Evolutionary conservation across 1,139 yeast species (phyloP).

Genomic region (Taiozyma sp.): DNA sequence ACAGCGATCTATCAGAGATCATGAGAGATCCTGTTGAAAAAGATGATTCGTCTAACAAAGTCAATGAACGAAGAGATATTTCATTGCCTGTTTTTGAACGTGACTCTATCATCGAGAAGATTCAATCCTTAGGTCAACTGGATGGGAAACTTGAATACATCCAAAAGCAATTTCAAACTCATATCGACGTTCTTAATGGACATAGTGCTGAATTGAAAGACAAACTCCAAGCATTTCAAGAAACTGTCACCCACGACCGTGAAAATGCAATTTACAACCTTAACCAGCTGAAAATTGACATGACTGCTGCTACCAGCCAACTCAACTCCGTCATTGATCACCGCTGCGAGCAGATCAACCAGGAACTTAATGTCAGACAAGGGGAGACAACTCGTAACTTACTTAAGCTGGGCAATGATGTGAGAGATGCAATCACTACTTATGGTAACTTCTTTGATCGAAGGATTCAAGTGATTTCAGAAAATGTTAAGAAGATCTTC

Average conservation of each 20-base stretch:
- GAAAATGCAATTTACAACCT: background rate
- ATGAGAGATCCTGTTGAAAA: background rate
- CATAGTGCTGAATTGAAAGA: background rate
- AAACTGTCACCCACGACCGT: background rate
- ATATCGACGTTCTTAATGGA: background rate
- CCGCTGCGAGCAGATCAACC: background rate
- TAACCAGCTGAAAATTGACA: background rate
- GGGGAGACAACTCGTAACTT: background rate
- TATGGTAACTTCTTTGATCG: slow-evolving; percentile 6
- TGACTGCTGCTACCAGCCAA: background rate
- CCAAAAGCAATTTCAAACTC: background rate
- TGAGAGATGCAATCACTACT: background rate
- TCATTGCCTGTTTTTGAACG: background rate
- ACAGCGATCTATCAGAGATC: background rate
- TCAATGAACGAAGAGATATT: background rate
- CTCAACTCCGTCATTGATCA: background rate
- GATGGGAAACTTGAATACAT: background rate
- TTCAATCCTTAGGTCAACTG: background rate
- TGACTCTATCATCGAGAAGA: background rate
- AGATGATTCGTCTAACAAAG: background rate
- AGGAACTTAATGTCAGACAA: background rate
- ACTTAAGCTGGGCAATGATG: background rate
- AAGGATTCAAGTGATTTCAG: slow-evolving; percentile 4
- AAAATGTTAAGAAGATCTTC: background rate
- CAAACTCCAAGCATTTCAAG: background rate